These are phyloP conservation scores for Coemansia sp. DNA, from an alignment of 192 early-diverging fungal species.

Conservation along the genomic window DNA sequence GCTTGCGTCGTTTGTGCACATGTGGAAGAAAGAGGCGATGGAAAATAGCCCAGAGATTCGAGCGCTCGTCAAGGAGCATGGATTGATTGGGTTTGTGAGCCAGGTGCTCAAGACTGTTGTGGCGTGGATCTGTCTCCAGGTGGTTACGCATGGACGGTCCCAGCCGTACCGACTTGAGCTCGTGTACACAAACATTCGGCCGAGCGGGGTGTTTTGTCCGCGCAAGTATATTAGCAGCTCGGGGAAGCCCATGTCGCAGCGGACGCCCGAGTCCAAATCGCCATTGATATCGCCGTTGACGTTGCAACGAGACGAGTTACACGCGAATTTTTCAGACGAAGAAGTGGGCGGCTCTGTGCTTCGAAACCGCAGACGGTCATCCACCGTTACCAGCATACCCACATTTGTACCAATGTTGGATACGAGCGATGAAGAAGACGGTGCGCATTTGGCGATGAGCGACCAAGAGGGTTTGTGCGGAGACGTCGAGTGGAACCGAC, in stretches of 20 bases:
- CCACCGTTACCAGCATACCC: not conserved
- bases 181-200: conserved; percentile 38
- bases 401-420: not conserved
- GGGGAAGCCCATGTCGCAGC: conserved; percentile 24
- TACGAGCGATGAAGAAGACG: conserved; percentile 9
- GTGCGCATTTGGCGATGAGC: conserved; percentile 27
- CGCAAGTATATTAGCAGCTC: conserved; percentile 39
- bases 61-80: conserved; percentile 55
- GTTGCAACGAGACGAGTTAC: not conserved
- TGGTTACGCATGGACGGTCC: conserved; percentile 66
- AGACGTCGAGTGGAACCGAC: conserved; percentile 31
- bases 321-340: not conserved
- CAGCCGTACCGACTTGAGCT: conserved; percentile 46
- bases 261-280: conserved; percentile 1
- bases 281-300: conserved; percentile 14
- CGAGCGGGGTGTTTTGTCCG: conserved; percentile 24
- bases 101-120: conserved; percentile 78
- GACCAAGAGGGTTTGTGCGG: conserved; percentile 33
- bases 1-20: conserved; percentile 72
- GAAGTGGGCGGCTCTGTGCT: not conserved
- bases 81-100: conserved; percentile 65
- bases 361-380: conserved; percentile 5
- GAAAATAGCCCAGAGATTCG: conserved; percentile 65
- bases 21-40: conserved; percentile 72
- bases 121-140: conserved; percentile 82